Evolutionary conservation across 345 rosid genomes (phyloP).

Genomic region (Eucalyptus regnans): DNA sequence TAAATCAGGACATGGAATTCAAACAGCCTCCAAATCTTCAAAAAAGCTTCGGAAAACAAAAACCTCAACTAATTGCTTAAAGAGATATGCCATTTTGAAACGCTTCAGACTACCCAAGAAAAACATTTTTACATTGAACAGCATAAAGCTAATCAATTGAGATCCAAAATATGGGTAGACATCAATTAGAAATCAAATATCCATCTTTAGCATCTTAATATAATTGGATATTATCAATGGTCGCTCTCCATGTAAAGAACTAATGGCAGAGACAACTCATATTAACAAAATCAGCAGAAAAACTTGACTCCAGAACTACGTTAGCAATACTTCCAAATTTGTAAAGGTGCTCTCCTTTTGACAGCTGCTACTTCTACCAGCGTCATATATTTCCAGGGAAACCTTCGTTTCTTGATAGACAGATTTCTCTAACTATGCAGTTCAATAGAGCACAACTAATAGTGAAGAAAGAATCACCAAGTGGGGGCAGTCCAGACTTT

Average conservation of each 20-base stretch:
- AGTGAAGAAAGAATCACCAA: not conserved
- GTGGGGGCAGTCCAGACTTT: not conserved
- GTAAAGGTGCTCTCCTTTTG: not conserved
- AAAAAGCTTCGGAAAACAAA: not conserved
- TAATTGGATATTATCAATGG: not conserved
- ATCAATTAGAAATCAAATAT: not conserved
- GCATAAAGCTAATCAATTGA: not conserved
- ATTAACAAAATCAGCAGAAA: not conserved
- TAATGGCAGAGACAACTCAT: not conserved
- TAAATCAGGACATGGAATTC: not conserved
- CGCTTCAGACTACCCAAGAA: not conserved
- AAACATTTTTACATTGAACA: not conserved
- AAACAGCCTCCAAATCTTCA: not conserved
- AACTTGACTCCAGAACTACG: not conserved
- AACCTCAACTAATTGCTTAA: not conserved
- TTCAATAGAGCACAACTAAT: not conserved
- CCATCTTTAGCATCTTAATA: not conserved
- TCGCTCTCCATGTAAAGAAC: not conserved
- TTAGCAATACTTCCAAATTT: not conserved
- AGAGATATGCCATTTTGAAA: not conserved
- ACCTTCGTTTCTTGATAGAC: not conserved
- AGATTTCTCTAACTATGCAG: not conserved
- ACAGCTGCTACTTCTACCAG: not conserved
- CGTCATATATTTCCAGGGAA: not conserved
- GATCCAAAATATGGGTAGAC: not conserved